Evolutionary conservation across 176 grass and related monocot genomes (phyloP).

Genomic region (Carex pumila): DNA sequence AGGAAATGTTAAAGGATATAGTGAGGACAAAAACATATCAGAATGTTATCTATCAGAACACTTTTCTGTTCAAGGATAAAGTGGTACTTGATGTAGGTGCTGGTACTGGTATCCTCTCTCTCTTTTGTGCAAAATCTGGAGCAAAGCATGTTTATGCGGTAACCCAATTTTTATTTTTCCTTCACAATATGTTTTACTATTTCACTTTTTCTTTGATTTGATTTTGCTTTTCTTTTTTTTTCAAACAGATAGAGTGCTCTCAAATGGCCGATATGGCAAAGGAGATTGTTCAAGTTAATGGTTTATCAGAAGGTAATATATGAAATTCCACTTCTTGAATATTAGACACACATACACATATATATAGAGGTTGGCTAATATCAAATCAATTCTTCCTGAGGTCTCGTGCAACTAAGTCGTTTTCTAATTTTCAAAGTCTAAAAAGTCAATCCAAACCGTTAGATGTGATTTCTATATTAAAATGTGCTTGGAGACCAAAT

Average conservation of each 20-base stretch:
- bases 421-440: too few relatives aligned
- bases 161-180: neutral
- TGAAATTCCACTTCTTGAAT: too few relatives aligned
- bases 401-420: too few relatives aligned
- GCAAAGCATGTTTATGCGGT: slow-evolving; percentile 99
- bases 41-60: slow-evolving; percentile 85
- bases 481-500: too few relatives aligned
- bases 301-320: slow-evolving; percentile 68
- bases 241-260: slow-evolving; percentile 80
- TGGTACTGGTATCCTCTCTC: slow-evolving; percentile 87
- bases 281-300: slow-evolving; percentile 84
- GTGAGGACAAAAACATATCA: slow-evolving; percentile 82
- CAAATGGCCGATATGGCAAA: slow-evolving; percentile 97
- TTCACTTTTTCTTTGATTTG: too few relatives aligned
- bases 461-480: too few relatives aligned
- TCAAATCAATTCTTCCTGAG: too few relatives aligned
- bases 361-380: too few relatives aligned
- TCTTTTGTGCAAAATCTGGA: slow-evolving; percentile 96
- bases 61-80: slow-evolving; percentile 92
- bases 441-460: too few relatives aligned
- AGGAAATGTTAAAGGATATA: slow-evolving; percentile 98
- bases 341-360: too few relatives aligned
- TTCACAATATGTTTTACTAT: too few relatives aligned
- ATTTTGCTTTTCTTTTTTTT: neutral
- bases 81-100: slow-evolving; percentile 93